Evolutionary conservation across 1,139 yeast species (phyloP), one percentile per base, ranked within the genome.

Genomic region (Candida tropicalis): DNA sequence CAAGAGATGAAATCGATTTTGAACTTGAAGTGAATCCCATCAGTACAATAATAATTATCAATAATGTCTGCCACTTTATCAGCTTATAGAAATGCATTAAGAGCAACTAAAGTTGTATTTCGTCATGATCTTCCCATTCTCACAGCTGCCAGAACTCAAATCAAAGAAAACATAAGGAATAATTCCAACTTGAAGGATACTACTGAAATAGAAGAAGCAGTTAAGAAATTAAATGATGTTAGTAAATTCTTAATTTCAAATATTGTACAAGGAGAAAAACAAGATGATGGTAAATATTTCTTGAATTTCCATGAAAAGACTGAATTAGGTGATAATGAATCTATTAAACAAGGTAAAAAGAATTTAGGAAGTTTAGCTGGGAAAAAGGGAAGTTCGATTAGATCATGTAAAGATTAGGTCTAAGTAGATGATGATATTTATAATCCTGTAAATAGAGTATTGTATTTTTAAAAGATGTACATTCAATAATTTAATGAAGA

Each of bases 271-370:
- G 99, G 96, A 4, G 70, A 66, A 43, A 74, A 70, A 56, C 75
- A 75, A 40, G 70, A 66, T 0, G 74, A 71, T 20, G 74, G 69
- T 5, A 74, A 66, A 41, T 78, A 75, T 49, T 66, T 68, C 44
- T 69, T 90, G 56, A 83, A 85, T 51, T 84, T 93, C 54, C 97
- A 89, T 59, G 69, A 80, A 41, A 80, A 85, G 41, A 87, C 95
- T 0, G 98, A 93, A 63, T 72, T 91, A 42, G 98, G 98, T 11
- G 97, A 90, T 59, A 93, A 93, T 61, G 96, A 73, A 40, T 63
- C 70, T 32, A 73, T 73, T 50, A 73, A 70, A 50, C 68, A 65
- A 42, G 52, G 55, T 27, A 60, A 62, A 43, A 59, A 55, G 42
- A 57, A 70, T 31, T 52, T 73, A 65, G 78, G 78, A 4, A 63